Evolutionary conservation across 192 early-diverging fungal species (phyloP).

Genomic region (Gryganskiella cystojenkinii): DNA sequence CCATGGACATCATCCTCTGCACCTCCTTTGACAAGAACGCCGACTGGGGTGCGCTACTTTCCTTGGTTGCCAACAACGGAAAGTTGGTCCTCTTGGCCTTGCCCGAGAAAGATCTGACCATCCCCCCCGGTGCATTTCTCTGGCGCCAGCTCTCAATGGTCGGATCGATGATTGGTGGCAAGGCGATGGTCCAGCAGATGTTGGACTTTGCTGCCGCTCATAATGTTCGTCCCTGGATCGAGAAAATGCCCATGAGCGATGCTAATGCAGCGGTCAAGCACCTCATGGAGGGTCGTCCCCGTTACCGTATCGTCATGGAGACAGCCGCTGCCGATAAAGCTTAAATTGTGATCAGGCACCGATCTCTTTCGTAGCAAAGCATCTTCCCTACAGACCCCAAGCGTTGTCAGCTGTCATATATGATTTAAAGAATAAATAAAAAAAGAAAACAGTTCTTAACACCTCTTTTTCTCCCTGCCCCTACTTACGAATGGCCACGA

Average conservation of each 20-base stretch:
- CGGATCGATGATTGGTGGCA: conserved; percentile 73
- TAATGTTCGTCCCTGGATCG: conserved; percentile 67
- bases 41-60: conserved; percentile 55
- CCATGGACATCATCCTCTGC: conserved; percentile 32
- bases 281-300: conserved; percentile 64
- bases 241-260: conserved; percentile 63
- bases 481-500: no score
- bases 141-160: conserved; percentile 54
- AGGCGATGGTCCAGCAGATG: conserved; percentile 69
- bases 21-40: conserved; percentile 33
- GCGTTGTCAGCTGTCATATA: no score
- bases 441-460: no score
- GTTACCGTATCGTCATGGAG: conserved; percentile 73
- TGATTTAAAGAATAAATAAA: no score
- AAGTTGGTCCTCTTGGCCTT: conserved; percentile 67
- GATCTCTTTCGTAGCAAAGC: no score
- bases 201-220: conserved; percentile 70
- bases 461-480: no score
- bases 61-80: conserved; percentile 61
- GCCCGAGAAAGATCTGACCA: no score
- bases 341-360: no score
- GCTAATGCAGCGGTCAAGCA: conserved; percentile 65
- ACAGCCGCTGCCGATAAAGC: conserved; percentile 55
- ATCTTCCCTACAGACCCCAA: no score
- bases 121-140: no score